Evolutionary conservation across 2,329 filamentous ascomycete genomes (phyloP).

Genomic region (Emergomyces pasteurianus): DNA sequence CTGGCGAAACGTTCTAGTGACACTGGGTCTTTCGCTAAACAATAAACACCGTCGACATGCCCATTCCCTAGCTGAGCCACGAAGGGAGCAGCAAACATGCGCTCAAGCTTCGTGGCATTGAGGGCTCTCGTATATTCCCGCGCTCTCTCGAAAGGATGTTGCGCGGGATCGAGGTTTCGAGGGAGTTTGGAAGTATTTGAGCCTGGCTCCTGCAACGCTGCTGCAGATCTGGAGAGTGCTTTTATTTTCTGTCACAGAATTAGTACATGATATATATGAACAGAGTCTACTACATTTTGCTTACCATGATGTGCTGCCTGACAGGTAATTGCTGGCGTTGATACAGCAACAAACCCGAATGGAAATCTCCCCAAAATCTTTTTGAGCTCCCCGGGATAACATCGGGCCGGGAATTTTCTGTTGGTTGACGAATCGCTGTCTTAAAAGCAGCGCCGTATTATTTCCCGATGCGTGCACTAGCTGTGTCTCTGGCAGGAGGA

Average conservation of each 20-base stretch:
- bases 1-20: constrained; percentile 65
- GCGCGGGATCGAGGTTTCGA: constrained; percentile 59
- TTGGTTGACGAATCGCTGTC: background rate
- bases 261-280: background rate
- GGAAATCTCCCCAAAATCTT: background rate
- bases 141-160: constrained; percentile 84
- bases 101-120: constrained; percentile 83
- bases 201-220: constrained; percentile 37
- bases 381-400: background rate
- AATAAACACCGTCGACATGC: constrained; percentile 84
- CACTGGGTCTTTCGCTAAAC: constrained; percentile 66
- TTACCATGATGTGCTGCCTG: constrained; percentile 10
- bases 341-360: background rate
- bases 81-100: constrained; percentile 81
- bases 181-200: constrained; percentile 33
- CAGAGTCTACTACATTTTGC: background rate
- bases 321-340: constrained; percentile 3
- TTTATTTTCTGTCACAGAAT: constrained; percentile 41
- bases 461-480: background rate
- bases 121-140: constrained; percentile 69
- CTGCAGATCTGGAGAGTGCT: constrained; percentile 35
- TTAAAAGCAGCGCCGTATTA: background rate
- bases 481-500: background rate
- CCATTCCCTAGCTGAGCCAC: constrained; percentile 76
- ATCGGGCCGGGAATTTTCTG: background rate